These are phyloP conservation scores for Phytophthora palmivora DNA, from an alignment of 352 stramenopile genomes.

Conservation along the genomic window DNA sequence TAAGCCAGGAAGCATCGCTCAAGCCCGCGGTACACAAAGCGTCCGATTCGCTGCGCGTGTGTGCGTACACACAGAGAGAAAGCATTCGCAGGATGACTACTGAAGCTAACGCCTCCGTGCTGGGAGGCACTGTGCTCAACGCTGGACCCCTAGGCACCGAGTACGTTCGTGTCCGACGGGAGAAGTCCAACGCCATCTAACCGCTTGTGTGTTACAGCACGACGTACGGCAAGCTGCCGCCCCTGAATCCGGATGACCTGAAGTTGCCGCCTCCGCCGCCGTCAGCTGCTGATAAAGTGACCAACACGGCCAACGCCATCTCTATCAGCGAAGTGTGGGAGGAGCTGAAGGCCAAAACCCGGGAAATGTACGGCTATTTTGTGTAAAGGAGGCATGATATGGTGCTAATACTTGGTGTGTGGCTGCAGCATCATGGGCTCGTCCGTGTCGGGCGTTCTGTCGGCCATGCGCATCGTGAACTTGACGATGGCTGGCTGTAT, in stretches of 20 bases:
- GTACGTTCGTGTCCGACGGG: slow-evolving; percentile 29
- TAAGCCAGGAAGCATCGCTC: slow-evolving; percentile 23
- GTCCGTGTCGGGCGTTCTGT: slow-evolving; percentile 82
- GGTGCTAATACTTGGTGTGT: slow-evolving; percentile 6
- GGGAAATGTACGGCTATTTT: slow-evolving; percentile 68
- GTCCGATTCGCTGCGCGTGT: slow-evolving; percentile 25
- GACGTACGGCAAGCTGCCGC: slow-evolving; percentile 81
- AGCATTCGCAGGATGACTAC: slow-evolving; percentile 42
- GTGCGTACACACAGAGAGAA: slow-evolving; percentile 35
- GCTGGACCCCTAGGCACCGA: slow-evolving; percentile 70
- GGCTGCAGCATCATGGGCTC: slow-evolving; percentile 74
- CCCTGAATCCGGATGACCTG: slow-evolving; percentile 87
- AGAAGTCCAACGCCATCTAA: slow-evolving; percentile 36
- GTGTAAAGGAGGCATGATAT: neutral
- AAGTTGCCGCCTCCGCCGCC: slow-evolving; percentile 81
- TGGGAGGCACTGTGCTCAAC: slow-evolving; percentile 67
- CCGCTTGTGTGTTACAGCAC: slow-evolving; percentile 33
- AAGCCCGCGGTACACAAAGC: slow-evolving; percentile 21
- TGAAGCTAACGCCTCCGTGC: slow-evolving; percentile 51
- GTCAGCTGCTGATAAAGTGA: slow-evolving; percentile 78
- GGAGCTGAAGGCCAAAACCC: slow-evolving; percentile 83
- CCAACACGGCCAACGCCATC: slow-evolving; percentile 67
- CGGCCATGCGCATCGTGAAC: slow-evolving; percentile 82
- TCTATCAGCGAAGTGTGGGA: slow-evolving; percentile 87
- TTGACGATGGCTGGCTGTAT: slow-evolving; percentile 76